phyloP scores from a whole-genome alignment of 257 asterid genomes.

The Ocimum tenuiflorum region DNA sequence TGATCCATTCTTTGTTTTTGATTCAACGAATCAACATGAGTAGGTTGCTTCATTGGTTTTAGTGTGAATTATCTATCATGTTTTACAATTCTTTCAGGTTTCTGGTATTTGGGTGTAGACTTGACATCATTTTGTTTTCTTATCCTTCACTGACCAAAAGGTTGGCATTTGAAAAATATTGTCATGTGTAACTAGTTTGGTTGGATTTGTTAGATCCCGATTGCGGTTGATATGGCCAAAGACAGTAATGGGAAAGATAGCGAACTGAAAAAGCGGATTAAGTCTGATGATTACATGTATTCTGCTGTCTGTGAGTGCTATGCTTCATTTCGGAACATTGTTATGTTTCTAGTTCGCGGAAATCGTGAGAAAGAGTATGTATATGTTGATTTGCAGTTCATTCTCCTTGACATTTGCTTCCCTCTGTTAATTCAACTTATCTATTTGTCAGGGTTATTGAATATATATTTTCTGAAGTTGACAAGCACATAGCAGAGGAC shows the following conservation, averaged over 20 bases:
- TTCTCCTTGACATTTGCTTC: neutral
- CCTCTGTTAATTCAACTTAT: constrained; percentile 15
- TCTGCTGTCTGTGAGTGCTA: constrained; percentile 95
- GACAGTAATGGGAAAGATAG: constrained; percentile 89
- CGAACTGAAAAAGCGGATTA: constrained; percentile 85
- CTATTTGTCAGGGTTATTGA: constrained; percentile 68
- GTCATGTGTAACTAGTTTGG: constrained; percentile 11
- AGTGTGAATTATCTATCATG: neutral
- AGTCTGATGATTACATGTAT: constrained; percentile 73
- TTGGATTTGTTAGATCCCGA: constrained; percentile 63
- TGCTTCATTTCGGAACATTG: constrained; percentile 79
- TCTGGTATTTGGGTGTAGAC: neutral
- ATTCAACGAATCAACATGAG: neutral
- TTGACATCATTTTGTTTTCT: constrained; percentile 5
- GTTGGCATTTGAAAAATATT: neutral
- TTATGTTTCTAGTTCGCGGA: constrained; percentile 65
- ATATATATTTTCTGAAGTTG: constrained; percentile 71
- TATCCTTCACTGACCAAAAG: constrained; percentile 11
- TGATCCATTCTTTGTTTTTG: too few relatives aligned
- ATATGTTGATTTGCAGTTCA: constrained; percentile 14
- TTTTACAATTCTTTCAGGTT: neutral
- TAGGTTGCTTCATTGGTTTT: neutral
- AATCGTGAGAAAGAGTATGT: constrained; percentile 72
- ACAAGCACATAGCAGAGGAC: constrained; percentile 63
- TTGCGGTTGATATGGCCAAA: constrained; percentile 99